phyloP scores from a whole-genome alignment of 768 basidiomycete genomes.

The Pleurotus eryngii region DNA sequence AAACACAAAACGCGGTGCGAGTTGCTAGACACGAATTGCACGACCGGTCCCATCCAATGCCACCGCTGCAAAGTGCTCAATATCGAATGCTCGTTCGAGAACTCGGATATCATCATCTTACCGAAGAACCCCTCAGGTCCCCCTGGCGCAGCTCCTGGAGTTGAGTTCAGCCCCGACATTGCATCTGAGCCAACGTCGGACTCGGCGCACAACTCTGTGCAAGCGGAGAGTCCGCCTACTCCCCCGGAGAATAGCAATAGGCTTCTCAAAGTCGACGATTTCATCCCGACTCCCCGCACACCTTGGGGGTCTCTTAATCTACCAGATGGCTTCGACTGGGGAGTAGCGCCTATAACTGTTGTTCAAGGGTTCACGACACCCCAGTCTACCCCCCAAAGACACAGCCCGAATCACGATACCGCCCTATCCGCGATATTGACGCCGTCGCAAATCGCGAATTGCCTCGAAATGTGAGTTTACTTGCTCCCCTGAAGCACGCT shows the following conservation, averaged over 20 bases:
- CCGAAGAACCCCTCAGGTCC: neutral
- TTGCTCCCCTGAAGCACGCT: neutral
- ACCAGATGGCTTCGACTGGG: conserved; percentile 40
- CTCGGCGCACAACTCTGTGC: neutral
- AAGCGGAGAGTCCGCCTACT: neutral
- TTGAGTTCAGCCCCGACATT: neutral
- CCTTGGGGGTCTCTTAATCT: conserved; percentile 38
- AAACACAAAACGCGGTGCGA: conserved; percentile 50
- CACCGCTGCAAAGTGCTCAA: conserved; percentile 48
- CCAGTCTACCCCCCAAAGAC: neutral
- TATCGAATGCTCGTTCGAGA: conserved; percentile 39
- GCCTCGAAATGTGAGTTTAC: conserved; percentile 34
- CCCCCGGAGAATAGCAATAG: neutral
- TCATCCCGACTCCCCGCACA: conserved; percentile 26
- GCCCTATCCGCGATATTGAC: conserved; percentile 28
- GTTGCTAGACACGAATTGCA: conserved; percentile 33
- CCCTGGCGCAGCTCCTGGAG: neutral
- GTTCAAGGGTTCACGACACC: conserved; percentile 38
- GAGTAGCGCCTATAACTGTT: conserved; percentile 41
- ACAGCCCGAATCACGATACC: conserved; percentile 11
- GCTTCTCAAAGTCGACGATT: conserved; percentile 20
- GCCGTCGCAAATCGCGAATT: conserved; percentile 28
- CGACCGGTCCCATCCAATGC: conserved; percentile 31
- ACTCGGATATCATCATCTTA: conserved; percentile 1
- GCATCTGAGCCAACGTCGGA: neutral